Base-by-base conservation (phyloP, 1,284 basidiomycete genomes). In the Meripilus lineatus region DNA sequence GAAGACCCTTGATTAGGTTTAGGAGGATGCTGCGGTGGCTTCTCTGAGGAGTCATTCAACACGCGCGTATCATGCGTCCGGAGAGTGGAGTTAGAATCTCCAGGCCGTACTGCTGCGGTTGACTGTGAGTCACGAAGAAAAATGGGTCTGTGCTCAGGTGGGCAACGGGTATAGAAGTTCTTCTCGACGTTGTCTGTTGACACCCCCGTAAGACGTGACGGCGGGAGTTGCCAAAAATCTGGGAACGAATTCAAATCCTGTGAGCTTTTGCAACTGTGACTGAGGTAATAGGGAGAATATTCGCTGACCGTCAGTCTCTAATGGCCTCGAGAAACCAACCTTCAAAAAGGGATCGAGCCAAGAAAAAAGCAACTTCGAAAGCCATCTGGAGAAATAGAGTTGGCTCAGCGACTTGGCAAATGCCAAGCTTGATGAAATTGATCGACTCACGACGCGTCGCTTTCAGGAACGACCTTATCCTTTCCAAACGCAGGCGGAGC, bases 401-500 rank as follows among this genome's bases (percentile, higher is more conserved):
- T n/a, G n/a, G n/a, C n/a, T n/a, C n/a, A n/a, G n/a, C n/a, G n/a
- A n/a, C n/a, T n/a, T n/a, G n/a, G n/a, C n/a, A n/a, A n/a, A n/a
- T n/a, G n/a, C n/a, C n/a, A n/a, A n/a, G n/a, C n/a, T n/a, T n/a
- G n/a, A n/a, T n/a, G n/a, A n/a, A n/a, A n/a, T n/a, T n/a, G n/a
- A n/a, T 30, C n/a, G n/a, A 30, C 28, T 30, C 28, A 30, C 14
- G 38, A 38, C 11, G 36, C 23, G 24, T 56, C 24, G 55, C n/a
- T 8, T 62, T 94, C 92, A 21, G 94, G 67, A 23, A 95, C 80
- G 14, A 79, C 89, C 4, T 82, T 81, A 46, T 88, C 89, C 82
- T 93, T 88, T 44, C 93, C 92, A 51, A 88, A 86, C 1, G 51
- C 60, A 8, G 60, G 60, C 4, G 60, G 57, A 1, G 60, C 59